phyloP scores from a whole-genome alignment of 2,329 filamentous ascomycete genomes.

The Pestalotiopsis sp. region DNA sequence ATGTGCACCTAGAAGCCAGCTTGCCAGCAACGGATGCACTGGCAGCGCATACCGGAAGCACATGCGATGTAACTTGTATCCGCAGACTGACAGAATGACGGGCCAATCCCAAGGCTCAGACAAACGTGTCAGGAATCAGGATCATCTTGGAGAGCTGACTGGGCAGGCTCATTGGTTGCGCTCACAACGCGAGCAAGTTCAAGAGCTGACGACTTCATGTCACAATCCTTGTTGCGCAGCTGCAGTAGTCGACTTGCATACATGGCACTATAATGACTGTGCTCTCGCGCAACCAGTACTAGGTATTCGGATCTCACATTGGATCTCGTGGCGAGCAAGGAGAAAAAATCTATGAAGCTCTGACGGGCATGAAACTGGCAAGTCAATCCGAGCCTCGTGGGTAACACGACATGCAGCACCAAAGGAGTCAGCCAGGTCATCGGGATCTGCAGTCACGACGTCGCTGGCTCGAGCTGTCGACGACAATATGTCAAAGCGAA shows the following conservation, averaged over 20 bases:
- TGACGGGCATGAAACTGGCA: neutral
- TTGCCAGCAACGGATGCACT: neutral
- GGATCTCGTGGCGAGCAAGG: neutral
- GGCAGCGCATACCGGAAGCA: neutral
- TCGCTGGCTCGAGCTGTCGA: neutral
- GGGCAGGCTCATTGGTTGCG: neutral
- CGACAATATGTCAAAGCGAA: neutral
- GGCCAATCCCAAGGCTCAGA: neutral
- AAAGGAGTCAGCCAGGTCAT: neutral
- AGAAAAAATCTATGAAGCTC: neutral
- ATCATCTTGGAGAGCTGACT: neutral
- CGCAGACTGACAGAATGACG: neutral
- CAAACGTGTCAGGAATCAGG: neutral
- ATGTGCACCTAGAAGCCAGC: neutral
- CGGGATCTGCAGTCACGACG: neutral
- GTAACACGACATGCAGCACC: neutral
- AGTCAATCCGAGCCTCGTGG: neutral
- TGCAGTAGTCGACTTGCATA: neutral
- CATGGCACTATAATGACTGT: neutral
- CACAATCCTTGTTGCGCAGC: slow-evolving; percentile 5
- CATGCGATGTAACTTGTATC: neutral
- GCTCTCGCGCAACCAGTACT: neutral
- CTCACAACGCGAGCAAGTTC: neutral
- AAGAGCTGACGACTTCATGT: slow-evolving; percentile 6
- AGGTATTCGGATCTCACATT: neutral